Evolutionary conservation across 768 basidiomycete species (phyloP), one percentile per base, ranked within the genome.

Genomic region (Mycena floridula): DNA sequence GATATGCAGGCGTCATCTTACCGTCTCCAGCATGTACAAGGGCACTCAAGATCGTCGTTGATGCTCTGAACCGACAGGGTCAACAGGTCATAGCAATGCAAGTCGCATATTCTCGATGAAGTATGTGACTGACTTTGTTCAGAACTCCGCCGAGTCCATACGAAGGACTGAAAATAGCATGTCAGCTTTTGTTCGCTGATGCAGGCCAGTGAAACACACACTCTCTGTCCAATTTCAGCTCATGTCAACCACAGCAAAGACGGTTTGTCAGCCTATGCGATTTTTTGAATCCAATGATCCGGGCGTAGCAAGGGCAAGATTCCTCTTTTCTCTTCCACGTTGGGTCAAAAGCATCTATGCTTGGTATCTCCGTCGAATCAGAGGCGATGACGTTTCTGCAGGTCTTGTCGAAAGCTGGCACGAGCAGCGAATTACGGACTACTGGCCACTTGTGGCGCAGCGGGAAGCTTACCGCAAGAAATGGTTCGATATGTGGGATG

Each of bases 21-120:
- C 76, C 79, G 3, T 81, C 82, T 2, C 81, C 82, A 1, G 74
- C 81, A 0, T 81, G 79, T 47, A 55, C 59, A 24, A 70, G 81
- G n/a, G 80, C 76, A 13, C 63, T 82, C 7, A 52, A 68, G 26
- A 61, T 49, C 20, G 77, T 79, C 1, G 69, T 72, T 1, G 62
- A 71, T 0, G 58, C 61, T 4, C 59, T 83, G 16, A 46, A 62
- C 25, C 66, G 60, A 25, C 48, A 71, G 11, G 79, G 79, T 0
- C 74, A 82, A 25, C 63, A 74, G 36, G 59, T 80, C 5, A 58
- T 78, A 11, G 54, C 67, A 6, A 56, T 81, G 77, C 74, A 53
- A 46, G 69, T 48, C 12, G 44, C n/a, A n/a, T n/a, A n/a, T n/a
- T n/a, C n/a, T n/a, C n/a, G n/a, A n/a, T n/a, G n/a, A n/a, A n/a